phyloP scores from a whole-genome alignment of 192 early-diverging fungal genomes.

The Powellomyces hirtus region DNA sequence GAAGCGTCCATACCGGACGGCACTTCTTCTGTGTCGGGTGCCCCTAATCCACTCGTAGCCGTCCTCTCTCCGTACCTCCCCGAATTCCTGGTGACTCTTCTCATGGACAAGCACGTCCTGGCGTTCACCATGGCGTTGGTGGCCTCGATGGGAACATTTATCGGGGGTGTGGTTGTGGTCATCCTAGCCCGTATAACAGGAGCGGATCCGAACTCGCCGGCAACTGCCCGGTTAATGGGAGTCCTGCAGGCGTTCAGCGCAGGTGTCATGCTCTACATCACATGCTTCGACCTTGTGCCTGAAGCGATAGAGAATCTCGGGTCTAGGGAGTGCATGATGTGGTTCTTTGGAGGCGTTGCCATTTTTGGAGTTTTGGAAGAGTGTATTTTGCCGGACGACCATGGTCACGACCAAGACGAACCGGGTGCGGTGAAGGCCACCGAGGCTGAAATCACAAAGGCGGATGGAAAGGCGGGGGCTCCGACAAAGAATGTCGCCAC shows the following conservation, averaged over 20 bases:
- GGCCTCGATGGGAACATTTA: conserved; percentile 46
- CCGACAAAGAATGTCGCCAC: background rate
- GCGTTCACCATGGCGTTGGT: conserved; percentile 46
- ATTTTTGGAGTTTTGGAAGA: conserved; percentile 43
- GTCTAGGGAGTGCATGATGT: conserved; percentile 39
- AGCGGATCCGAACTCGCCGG: conserved; percentile 31
- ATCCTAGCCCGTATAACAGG: conserved; percentile 27
- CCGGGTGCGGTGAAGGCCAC: too few species aligned
- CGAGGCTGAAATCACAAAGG: background rate
- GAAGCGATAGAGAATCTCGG: conserved; percentile 44
- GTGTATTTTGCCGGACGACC: conserved; percentile 35
- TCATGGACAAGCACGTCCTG: conserved; percentile 30
- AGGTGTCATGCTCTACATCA: conserved; percentile 55
- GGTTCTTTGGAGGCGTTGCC: conserved; percentile 51
- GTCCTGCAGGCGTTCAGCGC: conserved; percentile 44
- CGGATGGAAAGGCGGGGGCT: background rate
- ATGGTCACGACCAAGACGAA: conserved; percentile 33
- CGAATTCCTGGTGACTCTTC: background rate
- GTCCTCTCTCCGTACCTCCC: conserved; percentile 16
- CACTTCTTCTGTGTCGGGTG: background rate
- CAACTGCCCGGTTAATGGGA: conserved; percentile 44
- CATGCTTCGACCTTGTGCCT: conserved; percentile 53
- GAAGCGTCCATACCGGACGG: too few species aligned
- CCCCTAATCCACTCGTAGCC: background rate
- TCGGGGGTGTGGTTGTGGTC: conserved; percentile 38